phyloP scores from a whole-genome alignment of 2,329 filamentous ascomycete genomes.

The Fusarium fujikuroi region DNA sequence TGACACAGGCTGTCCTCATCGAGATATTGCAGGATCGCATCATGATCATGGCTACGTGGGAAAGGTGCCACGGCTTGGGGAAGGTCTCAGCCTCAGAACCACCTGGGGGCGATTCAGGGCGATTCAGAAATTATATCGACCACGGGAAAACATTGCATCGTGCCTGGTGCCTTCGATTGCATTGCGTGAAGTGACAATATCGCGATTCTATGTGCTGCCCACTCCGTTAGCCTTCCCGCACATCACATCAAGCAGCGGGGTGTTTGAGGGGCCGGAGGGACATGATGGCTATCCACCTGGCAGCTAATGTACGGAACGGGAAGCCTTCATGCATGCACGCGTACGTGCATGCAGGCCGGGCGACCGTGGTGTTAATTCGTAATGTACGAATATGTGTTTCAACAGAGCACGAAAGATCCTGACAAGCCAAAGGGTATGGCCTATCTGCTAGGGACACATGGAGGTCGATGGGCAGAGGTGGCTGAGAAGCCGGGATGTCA shows the following conservation, averaged over 20 bases:
- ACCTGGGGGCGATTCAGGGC: background rate
- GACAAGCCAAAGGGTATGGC: constrained; percentile 5
- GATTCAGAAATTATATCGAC: background rate
- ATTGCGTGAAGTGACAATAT: constrained; percentile 37
- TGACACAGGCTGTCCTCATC: constrained; percentile 36
- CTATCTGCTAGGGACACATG: constrained; percentile 29
- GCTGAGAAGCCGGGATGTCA: constrained; percentile 1
- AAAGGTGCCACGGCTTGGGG: constrained; percentile 22
- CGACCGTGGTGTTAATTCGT: constrained; percentile 26
- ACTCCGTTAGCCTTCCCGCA: constrained; percentile 49
- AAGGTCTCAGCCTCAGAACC: constrained; percentile 13
- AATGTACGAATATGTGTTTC: constrained; percentile 43
- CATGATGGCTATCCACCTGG: constrained; percentile 41
- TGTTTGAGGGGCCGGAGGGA: constrained; percentile 35
- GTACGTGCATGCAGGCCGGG: constrained; percentile 40
- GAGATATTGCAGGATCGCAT: constrained; percentile 45
- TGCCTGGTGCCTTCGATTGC: constrained; percentile 5
- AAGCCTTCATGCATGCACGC: constrained; percentile 38
- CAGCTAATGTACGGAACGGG: constrained; percentile 43
- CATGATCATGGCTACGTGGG: constrained; percentile 25
- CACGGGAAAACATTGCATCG: background rate
- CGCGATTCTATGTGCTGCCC: constrained; percentile 25
- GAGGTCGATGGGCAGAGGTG: constrained; percentile 9
- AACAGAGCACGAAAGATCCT: constrained; percentile 26
- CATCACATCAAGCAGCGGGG: constrained; percentile 43